These are phyloP conservation scores for Talaromyces sp. DNA, from an alignment of 2,329 filamentous ascomycete species.

Conservation along the genomic window DNA sequence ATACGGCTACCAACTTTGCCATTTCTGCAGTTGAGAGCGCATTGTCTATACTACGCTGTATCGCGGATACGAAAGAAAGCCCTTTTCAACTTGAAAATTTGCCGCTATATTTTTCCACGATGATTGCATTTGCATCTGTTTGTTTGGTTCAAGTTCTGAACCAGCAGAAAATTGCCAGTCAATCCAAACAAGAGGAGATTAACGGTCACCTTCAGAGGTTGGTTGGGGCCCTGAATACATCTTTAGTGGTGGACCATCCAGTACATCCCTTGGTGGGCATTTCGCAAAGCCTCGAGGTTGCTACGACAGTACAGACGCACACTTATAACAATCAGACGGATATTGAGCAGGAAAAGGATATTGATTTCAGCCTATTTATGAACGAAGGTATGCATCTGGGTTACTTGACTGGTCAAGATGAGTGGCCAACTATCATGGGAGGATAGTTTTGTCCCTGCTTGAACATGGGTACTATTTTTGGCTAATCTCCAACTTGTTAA, in stretches of 20 bases:
- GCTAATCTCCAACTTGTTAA: background rate
- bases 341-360: background rate
- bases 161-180: conserved; percentile 35
- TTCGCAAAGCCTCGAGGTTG: background rate
- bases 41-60: background rate
- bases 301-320: background rate
- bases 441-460: too few relatives aligned
- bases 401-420: background rate
- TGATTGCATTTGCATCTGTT: conserved; percentile 15
- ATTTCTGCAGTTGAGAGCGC: background rate
- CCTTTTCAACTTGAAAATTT: conserved; percentile 5
- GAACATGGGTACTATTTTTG: background rate
- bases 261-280: background rate
- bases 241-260: background rate
- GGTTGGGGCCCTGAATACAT: background rate
- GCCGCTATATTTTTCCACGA: conserved; percentile 13
- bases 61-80: background rate
- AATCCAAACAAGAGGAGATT: background rate
- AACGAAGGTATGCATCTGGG: background rate
- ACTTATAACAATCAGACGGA: background rate
- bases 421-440: background rate
- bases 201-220: background rate
- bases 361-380: background rate
- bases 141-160: conserved; percentile 24
- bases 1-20: background rate